Base-by-base conservation (phyloP, 306 rosid species). In the Citrullus colocynthis region DNA sequence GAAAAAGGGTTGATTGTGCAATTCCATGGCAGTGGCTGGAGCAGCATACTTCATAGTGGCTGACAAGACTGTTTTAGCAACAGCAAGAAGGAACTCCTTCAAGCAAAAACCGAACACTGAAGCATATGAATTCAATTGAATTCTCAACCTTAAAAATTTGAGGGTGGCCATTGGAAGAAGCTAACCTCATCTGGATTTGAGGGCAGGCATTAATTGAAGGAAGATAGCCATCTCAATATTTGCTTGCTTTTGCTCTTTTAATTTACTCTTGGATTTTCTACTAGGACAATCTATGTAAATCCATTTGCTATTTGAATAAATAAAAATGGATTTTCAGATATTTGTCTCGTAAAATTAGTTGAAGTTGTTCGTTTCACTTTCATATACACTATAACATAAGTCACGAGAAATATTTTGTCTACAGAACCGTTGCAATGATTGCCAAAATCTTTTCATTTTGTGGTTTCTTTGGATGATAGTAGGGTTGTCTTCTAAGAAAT, bases 31-130 rank as follows among this genome's bases (percentile, higher is more conserved):
- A 95, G 99, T 81, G 87, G 98, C 99, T 5, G 99, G 99, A 84
- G 96, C 97, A 58, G 98, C 99, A 73, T 96, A 96, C 85, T 96
- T 96, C 88, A 88, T 92, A 48, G 99, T 96, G 74, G 99, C 99
- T 80, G 99, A 96, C 84, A 96, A 92, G 91, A 96, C 99, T 0
- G 89, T 96, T 77, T 79, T 96, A 90, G 93, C 91, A 81, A 91
- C 97, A 54, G 98, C 99, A 49, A 91, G 99, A 83, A 91, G 73
- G 86, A 96, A 96, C 90, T 96, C 98, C 79, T 87, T 92, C 96
- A 80, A 86, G 21, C 84, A 80, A 75, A 75, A 62, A 59, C 70
- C 93, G 61, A 81, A 81, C 72, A 61, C 57, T 32, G 86, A 82
- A 80, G 83, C 84, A 56, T 91, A 78, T 83, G 51, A 37, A 20